A percentile compares a stretch with the other conserved stretches of the same genome.
Evolutionary conservation across 352 stramenopile species (phyloP).

Genomic region (Globisporangium recalcitrans): DNA sequence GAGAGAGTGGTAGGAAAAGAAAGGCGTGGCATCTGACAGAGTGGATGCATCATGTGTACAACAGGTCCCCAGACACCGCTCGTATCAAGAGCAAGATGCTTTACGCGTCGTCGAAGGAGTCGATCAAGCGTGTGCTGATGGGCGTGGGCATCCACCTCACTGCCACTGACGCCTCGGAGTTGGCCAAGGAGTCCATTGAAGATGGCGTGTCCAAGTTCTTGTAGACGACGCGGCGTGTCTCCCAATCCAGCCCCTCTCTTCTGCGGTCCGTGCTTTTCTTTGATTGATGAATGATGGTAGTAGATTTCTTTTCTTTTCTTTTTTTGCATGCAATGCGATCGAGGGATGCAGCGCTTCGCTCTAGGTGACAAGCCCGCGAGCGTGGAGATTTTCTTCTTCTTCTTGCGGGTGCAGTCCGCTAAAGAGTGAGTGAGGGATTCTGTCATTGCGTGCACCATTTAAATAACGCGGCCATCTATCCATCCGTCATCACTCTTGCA

Average conservation of each 20-base stretch:
- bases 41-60: background rate
- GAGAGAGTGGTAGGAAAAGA: no score
- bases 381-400: background rate
- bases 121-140: slow-evolving; percentile 91
- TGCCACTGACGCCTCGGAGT: slow-evolving; percentile 88
- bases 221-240: slow-evolving; percentile 35
- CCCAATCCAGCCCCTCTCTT: background rate
- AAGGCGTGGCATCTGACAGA: no score
- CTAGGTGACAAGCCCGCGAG: background rate
- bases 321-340: slow-evolving; percentile 5
- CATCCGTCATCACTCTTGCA: no score
- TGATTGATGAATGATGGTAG: slow-evolving; percentile 15
- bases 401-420: background rate
- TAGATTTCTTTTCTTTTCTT: slow-evolving; percentile 16
- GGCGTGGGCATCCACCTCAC: slow-evolving; percentile 95
- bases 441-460: slow-evolving; percentile 2
- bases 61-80: slow-evolving; percentile 89
- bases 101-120: slow-evolving; percentile 93
- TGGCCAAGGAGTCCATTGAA: slow-evolving; percentile 74
- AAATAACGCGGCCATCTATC: slow-evolving; percentile 7
- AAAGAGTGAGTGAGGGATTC: background rate
- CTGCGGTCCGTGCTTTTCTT: background rate
- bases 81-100: slow-evolving; percentile 94
- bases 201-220: slow-evolving; percentile 86
- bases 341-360: slow-evolving; percentile 1